Evolutionary conservation across 179 eudicot species (phyloP), one percentile per base, ranked within the genome.

Genomic region (Nepenthes alata): DNA sequence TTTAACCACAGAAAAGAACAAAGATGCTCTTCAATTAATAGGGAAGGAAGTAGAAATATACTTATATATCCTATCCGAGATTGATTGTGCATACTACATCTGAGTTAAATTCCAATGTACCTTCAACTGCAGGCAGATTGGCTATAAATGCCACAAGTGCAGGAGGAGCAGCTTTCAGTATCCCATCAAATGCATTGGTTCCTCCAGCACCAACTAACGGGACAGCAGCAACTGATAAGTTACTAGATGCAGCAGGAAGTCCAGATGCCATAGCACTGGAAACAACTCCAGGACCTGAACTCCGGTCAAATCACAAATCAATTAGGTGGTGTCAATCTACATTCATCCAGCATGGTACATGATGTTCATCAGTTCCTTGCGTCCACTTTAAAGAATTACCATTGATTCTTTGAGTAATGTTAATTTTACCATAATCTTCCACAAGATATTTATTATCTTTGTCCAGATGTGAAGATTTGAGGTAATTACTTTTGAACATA

Each of bases 41-140:
- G 45, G 45, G 45, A 41, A 7, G 45, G 45, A 7, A 5, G 14
- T 52, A 12, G 55, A 16, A 11, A 52, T 12, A 11, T 41, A 41
- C 45, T 41, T 4, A 41, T 50, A 11, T 41, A 41, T 41, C 45
- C 45, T 41, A 4, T 41, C 45, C 45, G 11, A 11, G n/a, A 3
- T 2, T 1, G 14, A 2, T 2, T 4, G 13, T 14, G 14, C 8
- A n/a, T 52, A 13, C 2, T 13, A 52, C n/a, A 6, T 3, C 6
- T 5, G 5, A 13, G 7, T 52, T 11, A 52, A n/a, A 13, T 61
- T 35, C 34, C 34, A 14, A 11, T 37, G 2, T 62, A 91, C 98
- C 98, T 63, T 89, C 98, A 64, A 89, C 81, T 53, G 75, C 70
- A 63, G 98, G 98, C 75, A 91, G 75, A 80, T 68, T 81, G 47